Base-by-base conservation (phyloP, 805 yeast species). In the Candida railenensis region DNA sequence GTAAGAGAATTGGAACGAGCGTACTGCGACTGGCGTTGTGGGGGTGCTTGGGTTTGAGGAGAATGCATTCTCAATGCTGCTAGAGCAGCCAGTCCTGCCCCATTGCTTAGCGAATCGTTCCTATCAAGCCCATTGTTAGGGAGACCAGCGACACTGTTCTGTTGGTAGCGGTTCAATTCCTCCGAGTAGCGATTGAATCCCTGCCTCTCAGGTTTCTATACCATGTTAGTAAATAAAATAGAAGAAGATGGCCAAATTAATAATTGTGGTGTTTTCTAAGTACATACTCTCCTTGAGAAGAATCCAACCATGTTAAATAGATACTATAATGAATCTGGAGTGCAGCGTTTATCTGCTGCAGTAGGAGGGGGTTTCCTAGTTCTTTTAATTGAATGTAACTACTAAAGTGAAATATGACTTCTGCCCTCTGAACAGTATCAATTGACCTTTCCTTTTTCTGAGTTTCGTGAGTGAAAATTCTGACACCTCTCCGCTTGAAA, bases 61-160 rank as follows among this genome's bases (percentile, higher is more conserved):
- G 39, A 36, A 52, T 69, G 75, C 48, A 61, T 55, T 45, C 68
- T 59, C 15, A 71, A 53, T 1, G 76, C 76, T 1, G 74, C 75
- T 41, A 59, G 49, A 0, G 76, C 77, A 4, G 76, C 76, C 48
- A 57, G 65, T 16, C 74, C 74, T 20, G 76, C 76, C 20, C 61
- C 57, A 43, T 59, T 58, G 20, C 58, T 50, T 19, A 64, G 53
- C 22, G 69, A 63, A 36, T 56, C 61, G 11, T 56, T 50, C 30
- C 68, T 42, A 36, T 45, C 46, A 1, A 48, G 22, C 15, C 53
- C 58, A 11, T 36, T 38, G 43, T 48, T 48, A 1, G 64, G 66
- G n/a, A 57, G 48, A 1, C 61, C 65, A 3, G 54, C 53, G 19
- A 57, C 51, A 38, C 50, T 38, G 14, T 41, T 41, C 20, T 34